A percentile compares a stretch with the other conserved stretches of the same genome.
phyloP scores from a whole-genome alignment of 164 flowering plant species.

The Echeveria elegans region DNA sequence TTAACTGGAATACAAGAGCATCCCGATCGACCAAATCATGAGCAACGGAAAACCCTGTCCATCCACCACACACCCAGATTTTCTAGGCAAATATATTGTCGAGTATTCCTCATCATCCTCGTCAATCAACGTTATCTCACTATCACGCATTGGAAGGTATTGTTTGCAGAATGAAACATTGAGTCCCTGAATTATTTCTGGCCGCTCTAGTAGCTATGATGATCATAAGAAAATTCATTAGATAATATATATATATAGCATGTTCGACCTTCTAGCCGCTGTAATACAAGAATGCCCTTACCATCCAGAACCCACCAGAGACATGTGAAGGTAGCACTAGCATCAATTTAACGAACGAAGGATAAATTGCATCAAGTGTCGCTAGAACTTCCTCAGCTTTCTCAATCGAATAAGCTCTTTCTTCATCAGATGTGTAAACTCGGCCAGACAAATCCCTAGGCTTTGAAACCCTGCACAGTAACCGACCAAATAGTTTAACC shows the following conservation, averaged over 20 bases:
- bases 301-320: conserved; percentile 56
- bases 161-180: conserved; percentile 37
- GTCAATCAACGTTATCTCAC: conserved; percentile 25
- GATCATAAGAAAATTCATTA: too few relatives aligned
- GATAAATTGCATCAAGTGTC: conserved; percentile 23
- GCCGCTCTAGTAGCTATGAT: neutral
- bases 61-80: conserved; percentile 39
- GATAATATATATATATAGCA: too few relatives aligned
- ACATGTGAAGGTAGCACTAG: conserved; percentile 53
- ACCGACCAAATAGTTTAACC: neutral
- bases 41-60: conserved; percentile 43
- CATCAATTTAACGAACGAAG: conserved; percentile 41
- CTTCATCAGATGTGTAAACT: conserved; percentile 37
- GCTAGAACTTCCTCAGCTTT: conserved; percentile 29
- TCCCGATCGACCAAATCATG: conserved; percentile 40
- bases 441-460: conserved; percentile 32
- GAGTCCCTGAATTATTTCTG: conserved; percentile 37
- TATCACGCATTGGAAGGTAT: conserved; percentile 28
- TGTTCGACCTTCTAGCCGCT: too few relatives aligned
- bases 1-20: conserved; percentile 34
- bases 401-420: conserved; percentile 24
- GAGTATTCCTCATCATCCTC: conserved; percentile 25
- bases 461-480: conserved; percentile 13
- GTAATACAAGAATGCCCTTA: neutral
- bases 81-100: conserved; percentile 25